A percentile compares a stretch with the other conserved stretches of the same genome.
Evolutionary conservation across 2,329 filamentous ascomycete genomes (phyloP).

Genomic region (Pleoardoris graminearum): DNA sequence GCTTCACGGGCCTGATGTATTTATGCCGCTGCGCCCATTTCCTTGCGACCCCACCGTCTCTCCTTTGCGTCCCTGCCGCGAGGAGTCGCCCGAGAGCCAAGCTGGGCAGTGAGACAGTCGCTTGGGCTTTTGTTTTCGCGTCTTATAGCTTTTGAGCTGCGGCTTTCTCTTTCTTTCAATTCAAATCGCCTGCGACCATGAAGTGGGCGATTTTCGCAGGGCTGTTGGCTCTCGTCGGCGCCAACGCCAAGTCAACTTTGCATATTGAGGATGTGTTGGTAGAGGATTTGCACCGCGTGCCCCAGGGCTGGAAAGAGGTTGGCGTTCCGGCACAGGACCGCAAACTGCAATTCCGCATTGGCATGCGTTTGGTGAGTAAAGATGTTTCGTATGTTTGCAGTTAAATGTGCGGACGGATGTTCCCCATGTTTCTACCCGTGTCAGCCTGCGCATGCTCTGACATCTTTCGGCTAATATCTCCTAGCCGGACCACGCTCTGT

Average conservation of each 20-base stretch:
- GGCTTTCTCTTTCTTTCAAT: background rate
- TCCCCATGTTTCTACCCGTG: background rate
- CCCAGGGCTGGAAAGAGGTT: conserved; percentile 43
- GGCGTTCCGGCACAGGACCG: conserved; percentile 35
- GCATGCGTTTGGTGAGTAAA: conserved; percentile 42
- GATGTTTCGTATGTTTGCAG: background rate
- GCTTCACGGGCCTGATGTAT: conserved; percentile 1
- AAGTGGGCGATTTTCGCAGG: conserved; percentile 36
- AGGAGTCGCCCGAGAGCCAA: background rate
- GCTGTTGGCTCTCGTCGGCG: conserved; percentile 37
- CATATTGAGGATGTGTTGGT: conserved; percentile 36
- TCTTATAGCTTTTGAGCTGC: conserved; percentile 1
- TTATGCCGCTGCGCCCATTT: background rate
- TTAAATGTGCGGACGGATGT: background rate
- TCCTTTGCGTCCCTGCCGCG: background rate
- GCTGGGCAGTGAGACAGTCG: background rate
- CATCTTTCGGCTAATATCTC: conserved; percentile 21
- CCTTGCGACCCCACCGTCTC: background rate
- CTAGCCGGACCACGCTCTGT: conserved; percentile 53
- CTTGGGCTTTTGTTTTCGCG: background rate
- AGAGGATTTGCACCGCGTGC: conserved; percentile 38
- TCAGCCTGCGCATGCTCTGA: background rate
- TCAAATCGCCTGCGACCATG: conserved; percentile 24
- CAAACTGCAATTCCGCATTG: conserved; percentile 46
- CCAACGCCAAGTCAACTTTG: conserved; percentile 31